phyloP scores from a whole-genome alignment of 106 monocot species.

The Chionographis japonica region DNA sequence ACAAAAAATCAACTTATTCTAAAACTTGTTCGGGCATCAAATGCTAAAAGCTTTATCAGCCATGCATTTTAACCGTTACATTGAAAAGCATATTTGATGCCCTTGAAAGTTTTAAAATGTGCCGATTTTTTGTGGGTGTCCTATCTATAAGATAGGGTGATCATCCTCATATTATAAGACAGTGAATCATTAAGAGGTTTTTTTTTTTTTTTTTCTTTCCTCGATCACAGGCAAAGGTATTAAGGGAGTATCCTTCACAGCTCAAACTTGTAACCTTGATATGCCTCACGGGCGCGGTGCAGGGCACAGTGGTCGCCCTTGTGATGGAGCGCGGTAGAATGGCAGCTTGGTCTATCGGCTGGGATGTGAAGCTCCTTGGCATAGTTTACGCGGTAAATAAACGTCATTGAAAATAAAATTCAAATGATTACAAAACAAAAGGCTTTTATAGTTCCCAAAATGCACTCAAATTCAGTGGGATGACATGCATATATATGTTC shows the following conservation, averaged over 20 bases:
- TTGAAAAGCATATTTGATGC: too few species aligned
- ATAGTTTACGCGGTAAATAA: slow-evolving; percentile 2
- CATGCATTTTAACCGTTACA: too few species aligned
- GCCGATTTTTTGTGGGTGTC: too few species aligned
- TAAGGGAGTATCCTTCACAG: neutral
- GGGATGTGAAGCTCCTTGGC: neutral
- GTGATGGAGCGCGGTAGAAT: neutral
- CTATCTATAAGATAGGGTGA: too few species aligned
- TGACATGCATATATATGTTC: neutral
- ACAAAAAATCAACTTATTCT: too few species aligned
- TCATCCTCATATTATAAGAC: too few species aligned
- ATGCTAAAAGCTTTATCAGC: too few species aligned
- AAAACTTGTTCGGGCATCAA: too few species aligned
- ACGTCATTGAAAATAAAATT: neutral
- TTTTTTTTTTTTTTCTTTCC: neutral
- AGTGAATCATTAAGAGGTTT: neutral
- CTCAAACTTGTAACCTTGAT: neutral
- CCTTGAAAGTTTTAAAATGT: too few species aligned
- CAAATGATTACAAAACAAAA: too few species aligned
- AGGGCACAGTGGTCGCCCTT: neutral
- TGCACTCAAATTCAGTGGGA: neutral
- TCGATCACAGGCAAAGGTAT: neutral
- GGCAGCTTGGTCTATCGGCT: neutral
- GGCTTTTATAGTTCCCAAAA: neutral
- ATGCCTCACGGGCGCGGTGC: neutral